Evolutionary conservation across 2,329 filamentous ascomycete species (phyloP), one percentile per base, ranked within the genome.

Genomic region (Colletotrichum sansevieriae): DNA sequence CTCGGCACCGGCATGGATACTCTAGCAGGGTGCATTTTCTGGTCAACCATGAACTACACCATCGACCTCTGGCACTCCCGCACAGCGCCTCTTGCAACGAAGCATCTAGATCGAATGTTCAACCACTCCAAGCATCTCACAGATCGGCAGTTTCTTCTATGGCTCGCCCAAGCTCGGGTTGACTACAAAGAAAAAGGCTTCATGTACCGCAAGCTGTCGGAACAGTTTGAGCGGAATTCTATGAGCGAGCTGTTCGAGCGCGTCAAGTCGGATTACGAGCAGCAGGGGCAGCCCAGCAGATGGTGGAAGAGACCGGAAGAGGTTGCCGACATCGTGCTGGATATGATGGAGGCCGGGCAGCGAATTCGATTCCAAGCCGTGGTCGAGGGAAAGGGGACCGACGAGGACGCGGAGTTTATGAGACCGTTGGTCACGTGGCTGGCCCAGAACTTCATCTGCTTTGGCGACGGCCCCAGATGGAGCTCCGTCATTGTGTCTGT

Each of bases 21-120:
- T 22, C 54, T 72, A 3, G 54, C 69, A 3, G 71, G 70, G 0
- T 49, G 46, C 49, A 66, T 72, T 12, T 71, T 72, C 54, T 72
- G 71, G 71, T 61, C 68, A 11, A 65, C 58, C 15, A 44, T 72
- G 54, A 51, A 61, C 37, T 67, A 70, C 58, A 63, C 56, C 46
- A 39, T 65, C 52, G 55, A 68, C 41, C 64, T 70, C 13, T 70
- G 65, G 68, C 56, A 70, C 37, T 49, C 60, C 8, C 68, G 61
- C 35, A n/a, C 54, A 2, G 35, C 49, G 2, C 25, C 49, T 6
- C 47, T 33, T 9, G 55, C 68, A 0, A 35, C 12, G 35, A 57
- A 37, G 12, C 41, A 41, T 3, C 41, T 68, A 9, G 65, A 68
- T 22, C 56, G 59, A 54, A 39, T 70, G 37, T 60, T 68, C 29